These are phyloP conservation scores for Eimeria necatrix DNA, from an alignment of 169 alveolate genomes.

Conservation along the genomic window DNA sequence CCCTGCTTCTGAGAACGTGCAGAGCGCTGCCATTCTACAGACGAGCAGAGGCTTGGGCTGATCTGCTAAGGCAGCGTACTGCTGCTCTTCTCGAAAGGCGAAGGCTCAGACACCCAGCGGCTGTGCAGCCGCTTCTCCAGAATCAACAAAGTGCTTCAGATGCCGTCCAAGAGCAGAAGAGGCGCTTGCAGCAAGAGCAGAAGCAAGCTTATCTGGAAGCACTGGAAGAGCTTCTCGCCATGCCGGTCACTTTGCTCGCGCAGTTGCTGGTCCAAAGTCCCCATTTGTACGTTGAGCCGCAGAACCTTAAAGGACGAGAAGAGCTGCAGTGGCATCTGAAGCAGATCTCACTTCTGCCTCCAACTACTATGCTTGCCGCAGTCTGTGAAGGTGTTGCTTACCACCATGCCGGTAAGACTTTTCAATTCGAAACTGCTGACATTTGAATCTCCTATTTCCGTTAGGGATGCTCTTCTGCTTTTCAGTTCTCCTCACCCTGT, in stretches of 20 bases:
- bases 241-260: slow-evolving; percentile 66
- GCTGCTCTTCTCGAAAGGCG: neutral
- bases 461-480: too few relatives aligned
- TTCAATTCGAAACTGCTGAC: too few relatives aligned
- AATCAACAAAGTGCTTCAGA: neutral
- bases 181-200: slow-evolving; percentile 23
- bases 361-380: slow-evolving; percentile 58
- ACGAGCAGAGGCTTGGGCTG: slow-evolving; percentile 74
- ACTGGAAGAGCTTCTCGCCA: slow-evolving; percentile 54
- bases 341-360: slow-evolving; percentile 25
- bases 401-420: slow-evolving; percentile 86
- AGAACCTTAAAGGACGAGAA: slow-evolving; percentile 45
- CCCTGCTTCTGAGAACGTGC: neutral
- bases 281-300: slow-evolving; percentile 60
- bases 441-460: too few relatives aligned
- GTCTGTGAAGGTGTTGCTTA: slow-evolving; percentile 87
- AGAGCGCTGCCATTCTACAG: slow-evolving; percentile 69
- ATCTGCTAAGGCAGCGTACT: slow-evolving; percentile 52
- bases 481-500: too few relatives aligned
- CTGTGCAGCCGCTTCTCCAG: neutral
- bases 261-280: slow-evolving; percentile 61
- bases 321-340: slow-evolving; percentile 67
- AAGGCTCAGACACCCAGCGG: neutral
- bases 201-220: slow-evolving; percentile 56
- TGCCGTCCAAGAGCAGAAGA: slow-evolving; percentile 5